Base-by-base conservation (phyloP, 805 yeast species). In the Candida multigemmis region DNA sequence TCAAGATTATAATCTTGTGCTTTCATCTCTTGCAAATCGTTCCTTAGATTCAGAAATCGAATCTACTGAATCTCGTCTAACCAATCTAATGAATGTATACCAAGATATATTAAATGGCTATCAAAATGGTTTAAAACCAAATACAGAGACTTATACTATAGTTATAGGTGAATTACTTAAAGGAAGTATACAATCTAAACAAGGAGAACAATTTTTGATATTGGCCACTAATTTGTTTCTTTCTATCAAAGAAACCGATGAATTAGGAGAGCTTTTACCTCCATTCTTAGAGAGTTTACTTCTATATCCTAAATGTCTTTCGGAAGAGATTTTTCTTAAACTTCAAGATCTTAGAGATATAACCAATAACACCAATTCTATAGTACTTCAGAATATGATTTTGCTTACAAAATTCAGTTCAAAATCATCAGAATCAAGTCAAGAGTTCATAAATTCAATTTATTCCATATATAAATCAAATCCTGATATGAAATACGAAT, bases 41-140 rank as follows among this genome's bases (percentile, higher is more conserved):
- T 41, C 57, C 3, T 50, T 71, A 20, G 69, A 68, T 30, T 68
- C 64, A 6, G 28, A 40, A 4, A 31, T 53, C 4, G 47, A 36
- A 35, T 59, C 74, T 14, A 50, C 71, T 5, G 85, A 80, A 44
- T 67, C 65, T 24, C 70, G 68, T 43, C 58, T 80, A 45, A 77
- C 82, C 2, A 71, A 67, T 28, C 46, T 80, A 32, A 53, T 80
- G 36, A 76, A 73, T 12, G 74, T 77, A 19, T 80, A 80, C 44
- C 81, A 80, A 26, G 86, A 77, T 40, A 53, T 78, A 44, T 57
- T 80, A 20, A 43, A 31, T 4, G n/a, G n/a, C n/a, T 27, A 27
- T 13, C 16, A 27, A 2, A 20, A 24, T 11, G 34, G 26, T 8
- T 18, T 68, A 14, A 75, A 71, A 43, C 91, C 91, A 11, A 60